These are phyloP conservation scores for Daldinia sp. DNA, from an alignment of 2,329 filamentous ascomycete genomes.

Conservation along the genomic window DNA sequence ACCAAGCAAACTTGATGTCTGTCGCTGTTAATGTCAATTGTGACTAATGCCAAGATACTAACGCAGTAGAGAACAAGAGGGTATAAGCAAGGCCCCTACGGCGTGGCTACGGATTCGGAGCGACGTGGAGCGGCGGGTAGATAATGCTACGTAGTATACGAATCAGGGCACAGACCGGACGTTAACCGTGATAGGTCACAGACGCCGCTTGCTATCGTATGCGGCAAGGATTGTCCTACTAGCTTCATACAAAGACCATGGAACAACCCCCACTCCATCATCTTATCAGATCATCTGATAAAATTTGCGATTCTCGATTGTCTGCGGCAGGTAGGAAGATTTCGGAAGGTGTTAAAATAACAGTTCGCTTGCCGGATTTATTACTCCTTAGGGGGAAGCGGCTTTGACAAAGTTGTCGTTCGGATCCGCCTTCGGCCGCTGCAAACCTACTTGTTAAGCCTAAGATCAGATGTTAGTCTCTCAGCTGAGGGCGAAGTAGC, in stretches of 20 bases:
- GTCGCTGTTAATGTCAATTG: background rate
- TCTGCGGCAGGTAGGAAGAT: conserved; percentile 8
- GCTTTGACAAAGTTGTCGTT: conserved; percentile 9
- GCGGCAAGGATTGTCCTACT: conserved; percentile 19
- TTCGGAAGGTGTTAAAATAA: conserved; percentile 29
- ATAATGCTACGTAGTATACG: conserved; percentile 26
- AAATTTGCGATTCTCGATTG: conserved; percentile 33
- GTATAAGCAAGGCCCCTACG: conserved; percentile 12
- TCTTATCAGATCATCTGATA: conserved; percentile 48
- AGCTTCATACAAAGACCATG: conserved; percentile 7
- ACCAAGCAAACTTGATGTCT: background rate
- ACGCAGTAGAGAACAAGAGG: conserved; percentile 1
- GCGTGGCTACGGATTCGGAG: conserved; percentile 10
- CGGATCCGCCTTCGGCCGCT: conserved; percentile 10
- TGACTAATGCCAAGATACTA: conserved; percentile 39
- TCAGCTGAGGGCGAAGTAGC: conserved; percentile 7
- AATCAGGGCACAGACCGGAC: conserved; percentile 9
- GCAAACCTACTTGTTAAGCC: background rate
- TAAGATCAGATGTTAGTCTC: background rate
- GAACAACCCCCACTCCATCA: conserved; percentile 31
- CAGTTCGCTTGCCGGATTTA: conserved; percentile 1
- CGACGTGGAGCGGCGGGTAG: conserved; percentile 17
- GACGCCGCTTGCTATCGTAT: conserved; percentile 8
- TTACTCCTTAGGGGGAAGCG: conserved; percentile 13
- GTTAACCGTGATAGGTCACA: conserved; percentile 28